Base-by-base conservation (phyloP, 2,329 filamentous ascomycete genomes). In the Alternaria viburni region DNA sequence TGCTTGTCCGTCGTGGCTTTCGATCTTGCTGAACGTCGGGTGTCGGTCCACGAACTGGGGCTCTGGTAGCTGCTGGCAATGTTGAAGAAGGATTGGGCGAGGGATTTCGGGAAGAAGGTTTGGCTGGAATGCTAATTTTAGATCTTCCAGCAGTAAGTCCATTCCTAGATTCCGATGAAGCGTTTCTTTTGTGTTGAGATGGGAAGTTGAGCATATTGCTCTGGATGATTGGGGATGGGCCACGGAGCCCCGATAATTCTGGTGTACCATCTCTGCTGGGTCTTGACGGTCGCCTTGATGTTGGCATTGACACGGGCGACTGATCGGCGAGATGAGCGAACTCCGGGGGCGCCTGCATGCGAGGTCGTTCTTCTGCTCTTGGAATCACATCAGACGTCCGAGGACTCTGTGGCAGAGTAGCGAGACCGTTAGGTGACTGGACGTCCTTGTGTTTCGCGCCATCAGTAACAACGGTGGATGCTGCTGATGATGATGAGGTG, bases 401-500 rank as follows among this genome's bases (percentile, higher is more conserved):
- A 11, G 89, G 88, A 59, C 86, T 91, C 11, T 86, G 87, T 11
- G 88, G 85, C n/a, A 79, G 71, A 9, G 71, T 67, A 15, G 73
- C 69, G 41, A 79, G 63, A 15, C 66, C 69, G 25, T 66, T 60
- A 30, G 71, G 64, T 6, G 77, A 76, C 46, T 76, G 73, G 66
- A 78, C 81, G 11, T 81, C 79, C 45, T 81, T 76, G 77, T 83
- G 65, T 78, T 61, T 84, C 64, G 77, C 83, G 12, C 83, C 83
- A 23, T 83, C 84, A 15, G 82, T 85, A 32, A 88, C 85, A 9
- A 91, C 86, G 3, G 89, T 92, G 7, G 90, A 92, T 64, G 86
- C 88, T 6, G 90, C 88, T 6, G 90, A 92, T 0, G 91, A 93
- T 0, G 91, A 93, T 1, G 91, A 93, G 21, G 86, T 90, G 6